A percentile compares a stretch with the other conserved stretches of the same genome.
Conservation (phyloP, 768 basidiomycete genomes). For the Agrocybe pediades region DNA sequence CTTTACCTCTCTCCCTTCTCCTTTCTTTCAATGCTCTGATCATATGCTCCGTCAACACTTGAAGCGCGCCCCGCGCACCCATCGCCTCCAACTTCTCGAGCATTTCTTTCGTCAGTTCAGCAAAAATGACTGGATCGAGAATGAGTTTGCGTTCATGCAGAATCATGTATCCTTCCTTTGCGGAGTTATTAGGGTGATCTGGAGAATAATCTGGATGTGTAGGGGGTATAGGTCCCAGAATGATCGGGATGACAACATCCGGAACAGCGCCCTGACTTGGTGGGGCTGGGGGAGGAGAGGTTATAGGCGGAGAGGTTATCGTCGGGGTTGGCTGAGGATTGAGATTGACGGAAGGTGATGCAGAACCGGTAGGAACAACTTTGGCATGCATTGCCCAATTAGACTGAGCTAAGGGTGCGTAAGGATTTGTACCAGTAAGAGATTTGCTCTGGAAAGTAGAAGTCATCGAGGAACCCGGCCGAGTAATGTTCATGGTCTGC, state of each 20-base stretch:
- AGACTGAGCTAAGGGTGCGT: conserved; percentile 35
- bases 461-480: conserved; percentile 25
- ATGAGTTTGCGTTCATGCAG: conserved; percentile 84
- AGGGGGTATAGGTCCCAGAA: conserved; percentile 71
- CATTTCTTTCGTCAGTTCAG: conserved; percentile 71
- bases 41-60: conserved; percentile 82
- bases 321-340: conserved; percentile 22
- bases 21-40: conserved; percentile 83
- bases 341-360: conserved; percentile 25
- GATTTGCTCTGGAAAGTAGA: conserved; percentile 27
- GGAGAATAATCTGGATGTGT: conserved; percentile 58
- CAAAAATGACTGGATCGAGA: conserved; percentile 84
- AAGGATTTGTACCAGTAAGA: conserved; percentile 36
- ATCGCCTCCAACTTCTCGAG: conserved; percentile 76
- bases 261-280: conserved; percentile 33
- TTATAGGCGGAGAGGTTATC: conserved; percentile 17
- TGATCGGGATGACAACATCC: conserved; percentile 74
- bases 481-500: conserved; percentile 25
- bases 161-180: conserved; percentile 66
- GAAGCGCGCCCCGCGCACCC: conserved; percentile 80
- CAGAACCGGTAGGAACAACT: conserved; percentile 15
- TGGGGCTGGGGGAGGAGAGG: conserved; percentile 26
- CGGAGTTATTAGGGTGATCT: conserved; percentile 48
- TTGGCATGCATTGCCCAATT: conserved; percentile 35
- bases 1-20: conserved; percentile 45